These are phyloP conservation scores for Penicillium italicum DNA, from an alignment of 2,329 filamentous ascomycete genomes.

Conservation along the genomic window DNA sequence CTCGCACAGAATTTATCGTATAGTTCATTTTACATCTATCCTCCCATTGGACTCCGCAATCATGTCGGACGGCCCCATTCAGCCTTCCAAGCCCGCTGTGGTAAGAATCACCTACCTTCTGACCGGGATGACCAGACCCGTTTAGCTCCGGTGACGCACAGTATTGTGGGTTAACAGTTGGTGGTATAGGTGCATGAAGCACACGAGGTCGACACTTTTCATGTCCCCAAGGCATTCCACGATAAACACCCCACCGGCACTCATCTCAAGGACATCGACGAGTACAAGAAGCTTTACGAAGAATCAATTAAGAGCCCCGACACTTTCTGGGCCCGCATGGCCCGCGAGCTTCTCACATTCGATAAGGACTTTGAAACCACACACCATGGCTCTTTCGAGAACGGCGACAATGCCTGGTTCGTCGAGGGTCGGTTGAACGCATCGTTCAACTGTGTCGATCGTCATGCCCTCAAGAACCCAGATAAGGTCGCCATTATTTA, in stretches of 20 bases:
- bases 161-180: slow-evolving; percentile 11
- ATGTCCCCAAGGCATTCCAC: slow-evolving; percentile 56
- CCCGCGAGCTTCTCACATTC: slow-evolving; percentile 87
- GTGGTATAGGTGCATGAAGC: slow-evolving; percentile 42
- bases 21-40: background rate
- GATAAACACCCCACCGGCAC: slow-evolving; percentile 59
- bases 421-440: slow-evolving; percentile 90
- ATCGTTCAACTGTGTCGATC: slow-evolving; percentile 95
- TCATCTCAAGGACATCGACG: slow-evolving; percentile 57
- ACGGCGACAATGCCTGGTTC: slow-evolving; percentile 92
- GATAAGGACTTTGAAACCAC: slow-evolving; percentile 89
- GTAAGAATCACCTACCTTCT: slow-evolving; percentile 31
- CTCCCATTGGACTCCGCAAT: slow-evolving; percentile 12
- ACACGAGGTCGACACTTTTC: slow-evolving; percentile 49
- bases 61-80: slow-evolving; percentile 39
- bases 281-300: slow-evolving; percentile 64
- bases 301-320: slow-evolving; percentile 87
- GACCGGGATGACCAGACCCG: background rate
- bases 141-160: background rate
- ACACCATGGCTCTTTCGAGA: slow-evolving; percentile 66
- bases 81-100: slow-evolving; percentile 39
- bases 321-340: slow-evolving; percentile 83
- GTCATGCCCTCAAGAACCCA: slow-evolving; percentile 92
- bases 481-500: slow-evolving; percentile 96
- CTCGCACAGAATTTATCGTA: background rate